phyloP scores from a whole-genome alignment of 2,329 filamentous ascomycete species.

The Aureobasidium lini region DNA sequence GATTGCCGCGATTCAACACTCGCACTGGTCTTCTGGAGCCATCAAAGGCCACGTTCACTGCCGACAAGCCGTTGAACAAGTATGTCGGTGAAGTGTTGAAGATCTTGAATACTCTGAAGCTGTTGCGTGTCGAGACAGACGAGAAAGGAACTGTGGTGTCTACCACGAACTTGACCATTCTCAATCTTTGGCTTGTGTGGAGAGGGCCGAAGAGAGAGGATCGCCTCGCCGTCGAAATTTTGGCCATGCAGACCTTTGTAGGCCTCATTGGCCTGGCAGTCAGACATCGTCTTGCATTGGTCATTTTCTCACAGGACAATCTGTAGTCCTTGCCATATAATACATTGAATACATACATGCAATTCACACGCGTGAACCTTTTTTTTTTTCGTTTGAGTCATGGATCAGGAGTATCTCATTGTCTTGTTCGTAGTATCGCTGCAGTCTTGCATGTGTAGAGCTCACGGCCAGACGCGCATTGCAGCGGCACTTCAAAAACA shows the following conservation, averaged over 20 bases:
- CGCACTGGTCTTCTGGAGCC: slow-evolving; percentile 79
- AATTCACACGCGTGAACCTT: too few relatives aligned
- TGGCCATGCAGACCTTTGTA: slow-evolving; percentile 66
- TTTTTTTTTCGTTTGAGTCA: too few relatives aligned
- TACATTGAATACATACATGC: too few relatives aligned
- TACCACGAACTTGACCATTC: slow-evolving; percentile 82
- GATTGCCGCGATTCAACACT: slow-evolving; percentile 81
- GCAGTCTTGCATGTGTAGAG: neutral
- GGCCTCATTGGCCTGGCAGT: slow-evolving; percentile 80
- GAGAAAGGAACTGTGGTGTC: slow-evolving; percentile 64
- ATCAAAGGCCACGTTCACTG: slow-evolving; percentile 64
- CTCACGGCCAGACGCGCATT: neutral
- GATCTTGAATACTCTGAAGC: slow-evolving; percentile 57
- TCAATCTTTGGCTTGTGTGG: slow-evolving; percentile 96
- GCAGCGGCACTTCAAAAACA: neutral
- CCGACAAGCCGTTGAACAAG: slow-evolving; percentile 58
- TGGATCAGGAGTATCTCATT: too few relatives aligned
- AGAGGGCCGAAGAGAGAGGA: slow-evolving; percentile 87
- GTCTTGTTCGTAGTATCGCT: too few relatives aligned
- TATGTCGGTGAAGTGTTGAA: slow-evolving; percentile 58
- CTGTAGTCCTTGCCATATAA: neutral
- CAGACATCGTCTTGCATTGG: slow-evolving; percentile 74
- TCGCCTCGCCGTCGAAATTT: slow-evolving; percentile 68
- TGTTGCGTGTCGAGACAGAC: slow-evolving; percentile 63
- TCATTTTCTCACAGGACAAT: slow-evolving; percentile 87